Base-by-base conservation (phyloP, 164 flowering plant genomes). In the Tetrastigma voinierianum region DNA sequence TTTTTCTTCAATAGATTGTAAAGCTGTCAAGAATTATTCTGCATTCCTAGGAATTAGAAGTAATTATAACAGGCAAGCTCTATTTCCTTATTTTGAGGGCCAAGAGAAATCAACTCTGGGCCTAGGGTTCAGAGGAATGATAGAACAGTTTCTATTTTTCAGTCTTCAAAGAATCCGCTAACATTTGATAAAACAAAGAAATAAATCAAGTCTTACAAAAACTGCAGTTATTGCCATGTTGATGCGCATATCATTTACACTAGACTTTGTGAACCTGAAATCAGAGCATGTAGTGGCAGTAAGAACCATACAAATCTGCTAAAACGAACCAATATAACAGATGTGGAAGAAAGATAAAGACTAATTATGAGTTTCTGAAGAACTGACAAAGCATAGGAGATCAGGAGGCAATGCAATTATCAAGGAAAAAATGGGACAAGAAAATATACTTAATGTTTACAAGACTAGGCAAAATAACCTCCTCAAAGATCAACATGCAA, bases 191-290 rank as follows among this genome's bases (percentile, higher is more conserved):
- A 48, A 55, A 44, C 13, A 14, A 57, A 56, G n/a, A 40, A 52
- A 46, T 13, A 55, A 56, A 44, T 32, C 40, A 23, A n/a, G 45
- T 24, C 99, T 92, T 86, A 95, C 99, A 85, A 95, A 93, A 8
- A 79, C 76, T 74, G 95, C 97, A 71, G 98, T 75, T 77, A 92
- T 86, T 67, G 90, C 95, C 86, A 93, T 51, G 76, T 93, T 95
- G 78, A 95, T 95, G 54, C 70, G 90, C 68, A 87, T 84, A 65
- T 95, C 96, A 55, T 80, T 75, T 51, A 49, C 73, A 77, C 78
- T 81, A 21, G 99, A 92, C 77, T 88, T 95, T 67, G 88, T 23
- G 72, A 76, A 88, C 87, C 99, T 95, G 87, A 72, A 71, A 71
- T 16, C 8, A 76, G 6, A 56, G 47, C 52, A 23, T 5, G 32